These are phyloP conservation scores for Termitomyces sp. DNA, from an alignment of 1,284 basidiomycete species.

Conservation along the genomic window DNA sequence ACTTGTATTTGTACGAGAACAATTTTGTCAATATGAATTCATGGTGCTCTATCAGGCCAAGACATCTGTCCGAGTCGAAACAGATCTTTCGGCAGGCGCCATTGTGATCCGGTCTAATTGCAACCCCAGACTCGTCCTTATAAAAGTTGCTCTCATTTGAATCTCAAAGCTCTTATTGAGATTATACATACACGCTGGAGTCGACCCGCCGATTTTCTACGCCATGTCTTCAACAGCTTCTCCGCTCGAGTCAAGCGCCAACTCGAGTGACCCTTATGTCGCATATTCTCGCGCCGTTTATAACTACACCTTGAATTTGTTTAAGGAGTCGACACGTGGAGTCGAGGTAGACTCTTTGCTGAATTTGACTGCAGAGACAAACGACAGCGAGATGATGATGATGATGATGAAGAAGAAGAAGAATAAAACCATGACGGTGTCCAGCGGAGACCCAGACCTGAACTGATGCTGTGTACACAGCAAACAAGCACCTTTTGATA, in stretches of 20 bases:
- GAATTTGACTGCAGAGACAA: constrained; percentile 13
- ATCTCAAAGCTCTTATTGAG: constrained; percentile 13
- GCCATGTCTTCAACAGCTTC: constrained; percentile 16
- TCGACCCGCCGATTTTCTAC: constrained; percentile 5
- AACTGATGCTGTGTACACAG: not conserved
- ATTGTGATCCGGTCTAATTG: constrained; percentile 23
- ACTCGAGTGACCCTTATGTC: constrained; percentile 35
- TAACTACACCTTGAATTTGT: constrained; percentile 61
- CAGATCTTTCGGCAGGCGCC: constrained; percentile 11
- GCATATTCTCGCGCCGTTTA: constrained; percentile 60
- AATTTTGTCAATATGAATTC: not conserved
- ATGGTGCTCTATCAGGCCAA: not conserved
- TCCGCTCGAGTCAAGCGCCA: constrained; percentile 16
- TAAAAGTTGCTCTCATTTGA: constrained; percentile 14
- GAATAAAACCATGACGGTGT: constrained; percentile 9
- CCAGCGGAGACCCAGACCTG: not conserved
- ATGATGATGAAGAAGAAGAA: too few relatives aligned
- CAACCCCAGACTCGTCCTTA: constrained; percentile 11
- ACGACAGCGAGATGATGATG: constrained; percentile 22
- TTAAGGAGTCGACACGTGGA: constrained; percentile 59
- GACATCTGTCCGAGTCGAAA: not conserved
- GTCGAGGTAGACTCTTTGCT: constrained; percentile 47
- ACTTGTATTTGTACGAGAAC: not conserved
- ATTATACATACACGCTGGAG: constrained; percentile 15
- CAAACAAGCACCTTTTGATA: not conserved